Percentiles rank a stretch among this genome's conserved stretches.
Conservation (phyloP, 2,329 filamentous ascomycete species). For the Cordyceps javanica region DNA sequence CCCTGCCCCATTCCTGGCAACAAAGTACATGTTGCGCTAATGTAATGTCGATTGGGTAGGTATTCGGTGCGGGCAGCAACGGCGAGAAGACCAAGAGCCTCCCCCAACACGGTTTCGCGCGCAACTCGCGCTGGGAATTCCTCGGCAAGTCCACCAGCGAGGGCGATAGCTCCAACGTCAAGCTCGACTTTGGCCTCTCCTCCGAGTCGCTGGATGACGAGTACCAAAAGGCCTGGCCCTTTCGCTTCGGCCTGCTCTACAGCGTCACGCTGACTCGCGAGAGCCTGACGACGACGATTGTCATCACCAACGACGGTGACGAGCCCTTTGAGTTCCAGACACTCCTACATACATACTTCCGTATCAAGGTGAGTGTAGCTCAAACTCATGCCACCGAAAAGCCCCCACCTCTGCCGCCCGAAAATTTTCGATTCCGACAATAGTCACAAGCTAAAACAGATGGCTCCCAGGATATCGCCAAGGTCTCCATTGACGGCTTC, state of each 20-base stretch:
- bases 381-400: too few relatives aligned
- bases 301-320: slow-evolving; percentile 81
- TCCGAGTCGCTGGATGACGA: slow-evolving; percentile 63
- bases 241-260: slow-evolving; percentile 86
- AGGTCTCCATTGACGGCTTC: slow-evolving; percentile 68
- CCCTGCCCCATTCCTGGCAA: too few relatives aligned
- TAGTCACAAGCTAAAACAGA: background rate
- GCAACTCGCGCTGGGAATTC: slow-evolving; percentile 87
- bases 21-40: too few relatives aligned
- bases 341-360: slow-evolving; percentile 86
- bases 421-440: too few relatives aligned
- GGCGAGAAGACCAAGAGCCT: slow-evolving; percentile 73
- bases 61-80: slow-evolving; percentile 76
- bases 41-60: too few relatives aligned
- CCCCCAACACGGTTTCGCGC: slow-evolving; percentile 91
- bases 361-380: slow-evolving; percentile 69
- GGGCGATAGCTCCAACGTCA: slow-evolving; percentile 61
- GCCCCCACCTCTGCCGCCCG: background rate
- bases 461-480: slow-evolving; percentile 63
- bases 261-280: slow-evolving; percentile 77
- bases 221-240: slow-evolving; percentile 70
- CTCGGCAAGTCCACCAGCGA: slow-evolving; percentile 68
- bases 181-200: slow-evolving; percentile 92
- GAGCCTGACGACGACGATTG: slow-evolving; percentile 71
- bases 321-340: slow-evolving; percentile 85